phyloP scores from a whole-genome alignment of 768 basidiomycete genomes.

The Leccinum pellstonianum region DNA sequence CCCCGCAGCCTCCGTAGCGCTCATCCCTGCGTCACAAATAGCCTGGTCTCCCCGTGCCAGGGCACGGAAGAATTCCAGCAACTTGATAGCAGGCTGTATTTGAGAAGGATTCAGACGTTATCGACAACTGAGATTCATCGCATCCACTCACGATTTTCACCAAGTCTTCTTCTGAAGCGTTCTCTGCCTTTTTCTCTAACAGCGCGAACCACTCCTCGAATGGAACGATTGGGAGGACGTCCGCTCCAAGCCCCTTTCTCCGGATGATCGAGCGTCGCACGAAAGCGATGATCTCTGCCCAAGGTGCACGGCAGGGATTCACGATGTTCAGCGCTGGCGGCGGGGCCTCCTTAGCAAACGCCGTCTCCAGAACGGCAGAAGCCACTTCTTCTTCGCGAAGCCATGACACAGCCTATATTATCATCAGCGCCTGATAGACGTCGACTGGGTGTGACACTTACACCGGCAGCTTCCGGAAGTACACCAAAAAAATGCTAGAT shows the following conservation, averaged over 20 bases:
- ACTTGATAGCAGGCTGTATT: slow-evolving; percentile 35
- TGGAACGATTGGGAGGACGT: slow-evolving; percentile 32
- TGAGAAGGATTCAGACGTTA: background rate
- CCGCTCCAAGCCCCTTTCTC: slow-evolving; percentile 3
- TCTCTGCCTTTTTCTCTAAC: slow-evolving; percentile 23
- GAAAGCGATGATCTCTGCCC: slow-evolving; percentile 30
- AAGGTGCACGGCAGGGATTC: slow-evolving; percentile 37
- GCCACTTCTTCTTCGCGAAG: slow-evolving; percentile 42
- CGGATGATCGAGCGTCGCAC: slow-evolving; percentile 22
- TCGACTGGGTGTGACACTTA: slow-evolving; percentile 21
- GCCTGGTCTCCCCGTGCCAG: slow-evolving; percentile 22
- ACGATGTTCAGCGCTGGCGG: slow-evolving; percentile 36
- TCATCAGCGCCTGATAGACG: background rate
- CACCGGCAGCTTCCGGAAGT: slow-evolving; percentile 33
- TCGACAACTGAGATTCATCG: background rate
- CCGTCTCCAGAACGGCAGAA: slow-evolving; percentile 31
- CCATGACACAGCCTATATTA: slow-evolving; percentile 40
- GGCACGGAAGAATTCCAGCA: slow-evolving; percentile 34
- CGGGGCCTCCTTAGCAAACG: slow-evolving; percentile 15
- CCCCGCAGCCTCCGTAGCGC: slow-evolving; percentile 19
- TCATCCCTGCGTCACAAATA: background rate
- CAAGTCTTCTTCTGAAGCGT: slow-evolving; percentile 28
- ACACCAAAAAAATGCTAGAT: slow-evolving; percentile 30
- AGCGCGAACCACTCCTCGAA: slow-evolving; percentile 36
- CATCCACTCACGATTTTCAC: slow-evolving; percentile 31